Evolutionary conservation across 768 basidiomycete species (phyloP), one percentile per base, ranked within the genome.

Genomic region (Sarcodon aspratus): DNA sequence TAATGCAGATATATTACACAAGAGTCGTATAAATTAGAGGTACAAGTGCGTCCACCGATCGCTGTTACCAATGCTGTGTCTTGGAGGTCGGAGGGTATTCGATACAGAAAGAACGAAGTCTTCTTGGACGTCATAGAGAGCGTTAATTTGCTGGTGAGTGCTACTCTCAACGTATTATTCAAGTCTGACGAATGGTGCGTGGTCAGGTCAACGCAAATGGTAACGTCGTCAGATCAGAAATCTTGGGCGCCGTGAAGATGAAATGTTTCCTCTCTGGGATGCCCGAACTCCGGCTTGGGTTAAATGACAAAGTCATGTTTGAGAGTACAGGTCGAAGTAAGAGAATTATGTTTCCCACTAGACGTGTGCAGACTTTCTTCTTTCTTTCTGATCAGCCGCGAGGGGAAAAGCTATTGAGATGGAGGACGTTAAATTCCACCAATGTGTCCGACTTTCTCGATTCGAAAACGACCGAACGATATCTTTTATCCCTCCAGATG

Each of bases 221-320:
- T 34, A 95, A 92, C 59, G 96, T 99, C 33, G 90, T 98, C 12
- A 83, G 96, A 44, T 93, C 90, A 12, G 96, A 99, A 66, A 98
- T 99, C 56, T 70, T 98, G 2, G 96, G 96, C n/a, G 92, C 93
- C 0, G 78, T 99, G 59, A 98, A 99, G 76, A 98, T 98, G 96
- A 98, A 98, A 66, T 98, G 95, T 63, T 99, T 97, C 63, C 75
- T 99, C 2, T 93, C 91, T 8, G 96, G 96, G n/a, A 99, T 98
- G 96, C 96, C 96, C 13, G 96, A 99, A 62, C 73, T 98, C 43
- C 76, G 95, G 50, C 66, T 99, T 31, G 96, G 95, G 3, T 71
- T 99, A 49, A 99, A 99, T 66, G 95, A 99, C 71, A 98, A 98
- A 67, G 93, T 97, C 64, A 98, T 99, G 95, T 97, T 98, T 58